A percentile compares a stretch with the other conserved stretches of the same genome.
phyloP scores from a whole-genome alignment of 164 flowering plant genomes.

The Macadamia tetraphylla region DNA sequence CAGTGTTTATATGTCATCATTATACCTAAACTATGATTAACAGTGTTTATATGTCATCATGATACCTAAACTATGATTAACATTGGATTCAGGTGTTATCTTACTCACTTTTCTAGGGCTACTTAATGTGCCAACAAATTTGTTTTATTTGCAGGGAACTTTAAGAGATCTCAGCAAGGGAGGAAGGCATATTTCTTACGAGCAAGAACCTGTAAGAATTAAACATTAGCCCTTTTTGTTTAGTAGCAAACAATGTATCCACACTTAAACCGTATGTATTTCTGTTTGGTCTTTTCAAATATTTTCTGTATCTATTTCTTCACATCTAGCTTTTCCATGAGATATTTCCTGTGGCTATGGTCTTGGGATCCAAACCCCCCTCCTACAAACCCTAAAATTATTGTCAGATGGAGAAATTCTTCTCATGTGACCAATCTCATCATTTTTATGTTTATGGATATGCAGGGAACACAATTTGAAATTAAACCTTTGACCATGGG shows the following conservation, averaged over 20 bases:
- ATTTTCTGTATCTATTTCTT: neutral
- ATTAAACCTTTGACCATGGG: slow-evolving; percentile 32
- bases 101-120: too few relatives aligned
- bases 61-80: too few relatives aligned
- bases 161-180: slow-evolving; percentile 46
- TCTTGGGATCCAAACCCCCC: neutral
- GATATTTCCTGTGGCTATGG: neutral
- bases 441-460: slow-evolving; percentile 1
- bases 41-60: too few relatives aligned
- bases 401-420: neutral
- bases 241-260: neutral
- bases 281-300: neutral
- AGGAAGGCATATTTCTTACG: slow-evolving; percentile 27
- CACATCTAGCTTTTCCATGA: neutral
- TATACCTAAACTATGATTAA: too few relatives aligned
- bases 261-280: neutral
- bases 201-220: slow-evolving; percentile 35
- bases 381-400: neutral
- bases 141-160: slow-evolving; percentile 35
- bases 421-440: neutral
- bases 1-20: too few relatives aligned
- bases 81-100: too few relatives aligned
- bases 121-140: neutral
- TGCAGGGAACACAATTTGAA: slow-evolving; percentile 38
- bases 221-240: neutral